Base-by-base conservation (phyloP, 208 protist genomes). In the Acanthamoeba lenticulata region DNA sequence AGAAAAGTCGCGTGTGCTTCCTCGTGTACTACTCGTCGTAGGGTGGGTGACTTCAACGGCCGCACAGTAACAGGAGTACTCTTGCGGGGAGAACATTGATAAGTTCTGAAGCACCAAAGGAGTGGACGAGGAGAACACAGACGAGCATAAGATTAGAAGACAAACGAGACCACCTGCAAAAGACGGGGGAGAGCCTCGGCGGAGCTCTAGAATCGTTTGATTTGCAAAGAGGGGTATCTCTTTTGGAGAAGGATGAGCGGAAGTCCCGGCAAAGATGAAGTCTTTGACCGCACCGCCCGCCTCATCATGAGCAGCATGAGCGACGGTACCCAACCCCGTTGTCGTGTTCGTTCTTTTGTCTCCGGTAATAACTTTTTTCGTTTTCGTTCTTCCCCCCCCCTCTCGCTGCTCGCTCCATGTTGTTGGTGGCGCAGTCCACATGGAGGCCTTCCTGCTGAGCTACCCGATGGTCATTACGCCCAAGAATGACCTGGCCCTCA, bases 391-490 rank as follows among this genome's bases (percentile, higher is more conserved):
- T 60, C 52, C 17, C 5, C 19, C n/a, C 17, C 19, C 24, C 0
- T 11, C 7, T 34, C 24, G 60, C 29, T 52, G 47, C 19, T 52
- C 47, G 19, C 19, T 19, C 19, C 19, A 9, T 52, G 47, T 52
- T 52, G 19, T 52, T 52, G 1, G 11, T 60, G 52, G 60, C 29
- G 60, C 60, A 85, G 74, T 13, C 15, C 19, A 42, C 5, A 85
- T 9, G 29, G 81, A 89, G 81, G 81, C 81, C 2, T 60, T 89
- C 52, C 45, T 89, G 44, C n/a, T 89, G 47, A 89, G 81, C 81
- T 89, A 89, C 19, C 81, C 81, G 6, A 32, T 89, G 81, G 24
- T 89, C 21, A 6, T 55, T 21, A 62, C 81, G 17, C 29, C 24
- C n/a, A 89, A 89, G 81, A 62, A 36, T 17, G 47, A 89, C 21